These are phyloP conservation scores for Rosa lucieae DNA, from an alignment of 306 rosid species.

Conservation along the genomic window DNA sequence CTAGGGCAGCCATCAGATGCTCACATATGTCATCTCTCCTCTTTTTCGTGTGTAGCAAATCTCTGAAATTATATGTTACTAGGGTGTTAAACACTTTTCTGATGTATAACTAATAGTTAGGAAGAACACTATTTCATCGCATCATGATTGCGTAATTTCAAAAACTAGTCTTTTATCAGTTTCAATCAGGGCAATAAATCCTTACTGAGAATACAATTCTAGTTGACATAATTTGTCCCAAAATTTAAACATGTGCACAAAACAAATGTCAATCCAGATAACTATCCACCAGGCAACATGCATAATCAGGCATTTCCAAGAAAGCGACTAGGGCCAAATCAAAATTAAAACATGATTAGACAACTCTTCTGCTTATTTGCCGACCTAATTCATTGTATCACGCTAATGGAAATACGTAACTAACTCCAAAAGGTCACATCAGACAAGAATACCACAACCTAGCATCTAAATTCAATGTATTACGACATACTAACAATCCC, in stretches of 20 bases:
- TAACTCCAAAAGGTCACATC: not conserved
- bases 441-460: not conserved
- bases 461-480: not conserved
- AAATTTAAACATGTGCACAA: no score
- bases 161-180: not conserved
- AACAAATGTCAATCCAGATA: not conserved
- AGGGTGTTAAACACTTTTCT: slow-evolving; percentile 1
- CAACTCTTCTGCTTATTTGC: not conserved
- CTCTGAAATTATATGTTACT: slow-evolving; percentile 47
- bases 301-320: not conserved
- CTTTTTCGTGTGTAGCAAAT: slow-evolving; percentile 59
- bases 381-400: not conserved
- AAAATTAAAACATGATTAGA: not conserved
- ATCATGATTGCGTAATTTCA: not conserved
- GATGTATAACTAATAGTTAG: slow-evolving; percentile 1
- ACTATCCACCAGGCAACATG: not conserved
- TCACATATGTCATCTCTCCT: slow-evolving; percentile 61
- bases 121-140: not conserved
- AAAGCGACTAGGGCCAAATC: not conserved
- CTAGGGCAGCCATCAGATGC: slow-evolving; percentile 60
- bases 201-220: not conserved
- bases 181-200: not conserved
- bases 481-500: not conserved
- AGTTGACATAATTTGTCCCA: not conserved
- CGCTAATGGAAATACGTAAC: not conserved